phyloP scores from a whole-genome alignment of 1,284 basidiomycete genomes.

The Cryptococcus sp. region DNA sequence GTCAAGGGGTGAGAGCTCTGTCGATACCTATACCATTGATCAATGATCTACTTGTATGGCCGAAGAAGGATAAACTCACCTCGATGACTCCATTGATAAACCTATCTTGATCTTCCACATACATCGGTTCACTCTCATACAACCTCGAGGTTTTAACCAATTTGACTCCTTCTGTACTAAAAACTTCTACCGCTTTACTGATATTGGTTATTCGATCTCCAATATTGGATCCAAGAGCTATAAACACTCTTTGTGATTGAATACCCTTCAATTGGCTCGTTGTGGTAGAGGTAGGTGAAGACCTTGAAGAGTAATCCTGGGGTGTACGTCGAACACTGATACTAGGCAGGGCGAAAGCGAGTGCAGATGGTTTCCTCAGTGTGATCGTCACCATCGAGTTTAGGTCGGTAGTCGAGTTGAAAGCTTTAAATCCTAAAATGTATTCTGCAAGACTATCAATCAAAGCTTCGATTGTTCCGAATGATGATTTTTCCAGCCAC shows the following conservation, averaged over 20 bases:
- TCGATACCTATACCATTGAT: slow-evolving; percentile 59
- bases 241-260: slow-evolving; percentile 40
- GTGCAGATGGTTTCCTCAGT: slow-evolving; percentile 70
- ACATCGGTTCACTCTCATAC: slow-evolving; percentile 95
- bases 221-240: slow-evolving; percentile 86
- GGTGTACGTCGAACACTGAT: slow-evolving; percentile 59
- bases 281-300: neutral
- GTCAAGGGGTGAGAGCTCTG: slow-evolving; percentile 60
- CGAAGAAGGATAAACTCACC: slow-evolving; percentile 52
- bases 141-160: slow-evolving; percentile 81
- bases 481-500: slow-evolving; percentile 53
- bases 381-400: slow-evolving; percentile 53
- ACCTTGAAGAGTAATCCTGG: slow-evolving; percentile 27
- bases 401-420: neutral
- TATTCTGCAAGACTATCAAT: slow-evolving; percentile 58
- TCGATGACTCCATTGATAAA: slow-evolving; percentile 90
- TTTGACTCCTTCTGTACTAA: slow-evolving; percentile 35
- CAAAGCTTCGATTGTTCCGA: slow-evolving; percentile 70
- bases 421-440: slow-evolving; percentile 23
- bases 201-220: slow-evolving; percentile 85
- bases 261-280: neutral
- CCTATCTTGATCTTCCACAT: slow-evolving; percentile 78
- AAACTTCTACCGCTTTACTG: slow-evolving; percentile 58
- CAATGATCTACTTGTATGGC: neutral
- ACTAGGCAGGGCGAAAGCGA: slow-evolving; percentile 65